phyloP scores from a whole-genome alignment of 805 yeast species.

The Candida saitoana region DNA sequence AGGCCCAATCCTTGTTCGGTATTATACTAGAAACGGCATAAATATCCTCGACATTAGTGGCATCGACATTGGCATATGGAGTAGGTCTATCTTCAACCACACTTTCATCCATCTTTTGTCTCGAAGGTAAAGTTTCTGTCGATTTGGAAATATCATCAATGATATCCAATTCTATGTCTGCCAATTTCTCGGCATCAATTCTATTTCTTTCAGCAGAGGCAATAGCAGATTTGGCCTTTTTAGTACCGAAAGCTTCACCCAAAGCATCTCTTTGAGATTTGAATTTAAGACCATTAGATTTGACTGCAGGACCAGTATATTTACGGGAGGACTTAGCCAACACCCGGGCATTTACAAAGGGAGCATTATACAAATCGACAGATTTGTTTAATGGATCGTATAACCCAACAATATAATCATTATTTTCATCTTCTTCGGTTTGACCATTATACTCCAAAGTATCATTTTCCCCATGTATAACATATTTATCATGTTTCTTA shows the following conservation, averaged over 20 bases:
- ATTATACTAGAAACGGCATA: constrained; percentile 73
- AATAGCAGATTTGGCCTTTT: constrained; percentile 90
- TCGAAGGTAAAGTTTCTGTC: constrained; percentile 71
- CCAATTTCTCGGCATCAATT: constrained; percentile 79
- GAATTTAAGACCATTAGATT: constrained; percentile 48
- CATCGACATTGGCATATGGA: constrained; percentile 70
- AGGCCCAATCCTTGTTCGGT: constrained; percentile 58
- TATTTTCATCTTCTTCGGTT: constrained; percentile 26
- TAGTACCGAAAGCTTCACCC: constrained; percentile 97
- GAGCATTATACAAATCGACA: constrained; percentile 59
- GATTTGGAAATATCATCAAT: constrained; percentile 71
- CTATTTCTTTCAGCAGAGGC: constrained; percentile 74
- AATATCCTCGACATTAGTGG: constrained; percentile 78
- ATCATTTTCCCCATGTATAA: constrained; percentile 73
- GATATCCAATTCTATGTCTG: constrained; percentile 71
- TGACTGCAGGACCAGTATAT: constrained; percentile 59
- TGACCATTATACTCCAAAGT: constrained; percentile 70
- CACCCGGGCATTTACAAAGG: constrained; percentile 60
- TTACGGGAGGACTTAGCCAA: constrained; percentile 57
- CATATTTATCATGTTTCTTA: constrained; percentile 37
- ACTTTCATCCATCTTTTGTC: constrained; percentile 53
- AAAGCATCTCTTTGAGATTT: constrained; percentile 71
- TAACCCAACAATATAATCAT: constrained; percentile 67
- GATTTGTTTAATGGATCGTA: constrained; percentile 65
- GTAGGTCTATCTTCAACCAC: constrained; percentile 74